phyloP scores from a whole-genome alignment of 202 grass and related monocot species.

The Musa balbisiana region DNA sequence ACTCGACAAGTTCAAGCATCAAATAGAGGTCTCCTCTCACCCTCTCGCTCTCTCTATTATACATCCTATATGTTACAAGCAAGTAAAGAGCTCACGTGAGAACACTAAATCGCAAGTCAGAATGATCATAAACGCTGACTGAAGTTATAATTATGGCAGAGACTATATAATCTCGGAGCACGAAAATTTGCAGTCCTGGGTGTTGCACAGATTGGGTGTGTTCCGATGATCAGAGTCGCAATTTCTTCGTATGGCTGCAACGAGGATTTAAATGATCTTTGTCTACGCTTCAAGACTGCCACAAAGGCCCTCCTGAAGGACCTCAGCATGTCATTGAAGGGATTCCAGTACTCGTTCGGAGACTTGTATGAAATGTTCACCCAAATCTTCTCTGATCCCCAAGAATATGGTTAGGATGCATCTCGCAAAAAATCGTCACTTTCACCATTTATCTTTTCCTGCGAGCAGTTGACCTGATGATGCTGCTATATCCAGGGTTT shows the following conservation, averaged over 20 bases:
- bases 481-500: slow-evolving; percentile 18
- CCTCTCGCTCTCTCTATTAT: neutral
- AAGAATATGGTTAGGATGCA: slow-evolving; percentile 25
- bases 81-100: no score
- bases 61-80: no score
- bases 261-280: slow-evolving; percentile 22
- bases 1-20: slow-evolving; percentile 8
- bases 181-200: neutral
- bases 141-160: no score
- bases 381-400: neutral
- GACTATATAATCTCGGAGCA: neutral
- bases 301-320: slow-evolving; percentile 17
- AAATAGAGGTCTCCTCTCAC: neutral
- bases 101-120: neutral
- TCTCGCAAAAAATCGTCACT: no score
- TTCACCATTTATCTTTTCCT: neutral
- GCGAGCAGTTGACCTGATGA: neutral
- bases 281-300: slow-evolving; percentile 21
- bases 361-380: slow-evolving; percentile 19
- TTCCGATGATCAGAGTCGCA: neutral
- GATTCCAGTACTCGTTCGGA: slow-evolving; percentile 39
- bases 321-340: slow-evolving; percentile 12
- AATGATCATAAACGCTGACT: no score
- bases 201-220: neutral
- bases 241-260: slow-evolving; percentile 19